Conservation (phyloP, 2,329 filamentous ascomycete genomes). For the Monosporascus sp. region DNA sequence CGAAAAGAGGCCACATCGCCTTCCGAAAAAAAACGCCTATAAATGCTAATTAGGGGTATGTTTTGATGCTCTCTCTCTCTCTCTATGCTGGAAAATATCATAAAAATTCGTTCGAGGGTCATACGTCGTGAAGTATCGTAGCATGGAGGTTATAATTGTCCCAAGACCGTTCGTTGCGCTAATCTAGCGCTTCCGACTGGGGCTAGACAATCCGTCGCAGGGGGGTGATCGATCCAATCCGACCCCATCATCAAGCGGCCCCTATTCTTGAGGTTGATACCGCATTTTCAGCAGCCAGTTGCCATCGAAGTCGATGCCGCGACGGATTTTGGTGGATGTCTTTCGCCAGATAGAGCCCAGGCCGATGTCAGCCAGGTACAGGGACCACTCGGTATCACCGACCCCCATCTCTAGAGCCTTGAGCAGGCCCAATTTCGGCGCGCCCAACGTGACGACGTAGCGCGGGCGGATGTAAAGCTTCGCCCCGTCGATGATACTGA, state of each 20-base stretch:
- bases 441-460: constrained; percentile 79
- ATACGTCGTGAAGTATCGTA: too few species aligned
- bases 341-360: constrained; percentile 80
- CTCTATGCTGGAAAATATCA: not conserved
- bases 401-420: constrained; percentile 65
- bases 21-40: not conserved
- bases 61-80: not conserved
- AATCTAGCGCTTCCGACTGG: too few species aligned
- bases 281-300: constrained; percentile 76
- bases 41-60: not conserved
- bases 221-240: too few species aligned
- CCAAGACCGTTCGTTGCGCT: too few species aligned
- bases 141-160: too few species aligned
- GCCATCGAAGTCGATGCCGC: constrained; percentile 83
- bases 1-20: too few species aligned
- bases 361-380: constrained; percentile 84
- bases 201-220: too few species aligned
- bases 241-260: too few species aligned
- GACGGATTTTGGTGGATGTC: constrained; percentile 72
- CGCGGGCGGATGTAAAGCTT: constrained; percentile 76
- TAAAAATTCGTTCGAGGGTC: not conserved
- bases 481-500: constrained; percentile 65
- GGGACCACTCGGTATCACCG: constrained; percentile 61
- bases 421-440: constrained; percentile 78
- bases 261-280: constrained; percentile 29